Percentiles rank a stretch among this genome's conserved stretches.
These are phyloP conservation scores for Pseudozyma pruni DNA, from an alignment of 1,284 basidiomycete genomes.

Conservation along the genomic window DNA sequence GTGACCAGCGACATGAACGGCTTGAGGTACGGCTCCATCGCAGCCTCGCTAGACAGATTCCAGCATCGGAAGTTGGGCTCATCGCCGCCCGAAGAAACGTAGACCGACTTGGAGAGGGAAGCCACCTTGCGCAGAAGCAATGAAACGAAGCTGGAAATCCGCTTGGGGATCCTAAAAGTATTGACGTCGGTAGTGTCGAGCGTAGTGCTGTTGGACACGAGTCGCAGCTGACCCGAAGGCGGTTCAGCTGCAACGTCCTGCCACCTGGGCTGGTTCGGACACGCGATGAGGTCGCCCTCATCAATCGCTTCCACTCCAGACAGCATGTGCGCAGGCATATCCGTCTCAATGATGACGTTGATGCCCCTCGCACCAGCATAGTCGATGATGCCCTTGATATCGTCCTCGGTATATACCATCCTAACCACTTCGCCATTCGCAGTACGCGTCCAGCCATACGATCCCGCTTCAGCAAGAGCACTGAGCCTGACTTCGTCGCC, in stretches of 20 bases:
- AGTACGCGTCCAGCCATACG: slow-evolving; percentile 73
- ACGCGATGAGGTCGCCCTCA: slow-evolving; percentile 78
- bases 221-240: slow-evolving; percentile 78
- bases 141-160: slow-evolving; percentile 52
- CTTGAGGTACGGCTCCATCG: slow-evolving; percentile 69
- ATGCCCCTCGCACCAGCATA: slow-evolving; percentile 83
- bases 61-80: slow-evolving; percentile 82
- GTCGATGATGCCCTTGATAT: slow-evolving; percentile 75
- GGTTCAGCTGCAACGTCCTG: slow-evolving; percentile 72
- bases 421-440: slow-evolving; percentile 8
- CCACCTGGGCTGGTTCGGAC: slow-evolving; percentile 76
- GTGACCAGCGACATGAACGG: slow-evolving; percentile 75
- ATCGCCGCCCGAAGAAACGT: slow-evolving; percentile 84
- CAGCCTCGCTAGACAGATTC: slow-evolving; percentile 53
- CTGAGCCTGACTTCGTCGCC: slow-evolving; percentile 71
- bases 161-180: slow-evolving; percentile 69
- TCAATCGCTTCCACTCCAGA: slow-evolving; percentile 74
- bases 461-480: slow-evolving; percentile 76
- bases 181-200: slow-evolving; percentile 71
- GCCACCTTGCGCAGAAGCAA: slow-evolving; percentile 54
- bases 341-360: slow-evolving; percentile 78
- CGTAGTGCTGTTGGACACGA: slow-evolving; percentile 66
- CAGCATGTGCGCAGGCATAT: slow-evolving; percentile 84
- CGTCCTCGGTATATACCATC: slow-evolving; percentile 73
- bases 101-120: slow-evolving; percentile 72